Evolutionary conservation across 2,329 filamentous ascomycete genomes (phyloP).

Genomic region (Botrytis hyacinthi): DNA sequence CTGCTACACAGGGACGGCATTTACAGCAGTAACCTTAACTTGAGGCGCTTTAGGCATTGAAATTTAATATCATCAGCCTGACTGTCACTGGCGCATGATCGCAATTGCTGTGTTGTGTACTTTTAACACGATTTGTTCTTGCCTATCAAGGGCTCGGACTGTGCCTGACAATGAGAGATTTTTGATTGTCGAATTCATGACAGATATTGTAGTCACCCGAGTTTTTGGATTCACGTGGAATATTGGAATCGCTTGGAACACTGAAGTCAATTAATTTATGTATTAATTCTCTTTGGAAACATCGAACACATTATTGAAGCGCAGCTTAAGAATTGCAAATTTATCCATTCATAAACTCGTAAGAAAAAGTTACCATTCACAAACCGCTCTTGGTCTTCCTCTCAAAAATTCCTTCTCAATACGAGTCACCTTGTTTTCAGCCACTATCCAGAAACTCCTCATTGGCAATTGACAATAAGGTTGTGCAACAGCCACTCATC

Average conservation of each 20-base stretch:
- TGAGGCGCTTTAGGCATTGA: background rate
- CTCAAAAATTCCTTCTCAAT: background rate
- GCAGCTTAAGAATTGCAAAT: background rate
- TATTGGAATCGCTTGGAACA: background rate
- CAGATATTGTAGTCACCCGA: background rate
- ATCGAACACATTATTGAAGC: background rate
- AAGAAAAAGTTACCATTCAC: background rate
- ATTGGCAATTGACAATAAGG: background rate
- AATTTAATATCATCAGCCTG: background rate
- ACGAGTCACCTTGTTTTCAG: background rate
- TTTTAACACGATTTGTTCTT: background rate
- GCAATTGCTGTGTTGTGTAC: background rate
- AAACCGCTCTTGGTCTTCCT: background rate
- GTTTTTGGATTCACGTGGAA: background rate
- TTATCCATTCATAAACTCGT: background rate
- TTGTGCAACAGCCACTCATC: conserved; percentile 1
- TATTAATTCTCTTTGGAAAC: background rate
- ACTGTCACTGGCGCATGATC: background rate
- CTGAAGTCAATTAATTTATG: background rate
- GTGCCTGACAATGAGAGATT: background rate
- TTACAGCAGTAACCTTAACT: background rate
- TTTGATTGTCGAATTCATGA: background rate
- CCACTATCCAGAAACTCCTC: background rate
- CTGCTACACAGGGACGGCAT: conserved; percentile 10
- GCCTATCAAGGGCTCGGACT: background rate